Conservation (phyloP, 208 protist genomes). For the Porcisia deanei region DNA sequence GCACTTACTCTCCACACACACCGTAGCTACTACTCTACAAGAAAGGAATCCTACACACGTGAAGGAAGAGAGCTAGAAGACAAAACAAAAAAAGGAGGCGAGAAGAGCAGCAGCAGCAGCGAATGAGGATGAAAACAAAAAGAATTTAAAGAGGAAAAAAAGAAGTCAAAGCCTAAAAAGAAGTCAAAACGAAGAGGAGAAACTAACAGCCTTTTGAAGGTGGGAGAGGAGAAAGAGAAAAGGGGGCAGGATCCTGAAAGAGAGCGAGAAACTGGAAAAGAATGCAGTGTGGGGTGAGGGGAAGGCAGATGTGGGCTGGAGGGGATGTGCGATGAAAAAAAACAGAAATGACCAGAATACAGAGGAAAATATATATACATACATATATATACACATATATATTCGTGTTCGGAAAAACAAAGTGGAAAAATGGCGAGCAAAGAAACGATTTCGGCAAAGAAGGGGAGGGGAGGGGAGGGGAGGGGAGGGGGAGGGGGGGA, state of each 20-base stretch:
- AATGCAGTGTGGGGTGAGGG: background rate
- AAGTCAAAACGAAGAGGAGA: background rate
- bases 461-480: background rate
- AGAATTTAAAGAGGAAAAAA: background rate
- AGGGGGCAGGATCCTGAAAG: too few relatives aligned
- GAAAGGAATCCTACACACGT: too few relatives aligned
- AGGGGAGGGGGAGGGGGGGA: background rate
- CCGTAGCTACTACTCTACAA: too few relatives aligned
- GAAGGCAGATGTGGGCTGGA: background rate
- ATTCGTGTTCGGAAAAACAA: background rate
- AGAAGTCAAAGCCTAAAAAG: background rate
- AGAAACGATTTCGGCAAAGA: background rate
- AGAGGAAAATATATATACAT: too few relatives aligned
- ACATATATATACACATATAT: too few relatives aligned
- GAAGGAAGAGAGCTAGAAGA: too few relatives aligned
- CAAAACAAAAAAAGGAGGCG: background rate
- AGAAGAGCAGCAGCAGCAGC: background rate
- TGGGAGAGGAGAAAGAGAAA: background rate
- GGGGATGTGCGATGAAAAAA: too few relatives aligned
- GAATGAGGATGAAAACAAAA: background rate
- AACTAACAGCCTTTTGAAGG: background rate
- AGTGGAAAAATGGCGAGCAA: background rate
- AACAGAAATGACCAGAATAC: too few relatives aligned
- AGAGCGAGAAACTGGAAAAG: background rate
- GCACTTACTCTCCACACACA: too few relatives aligned